These are phyloP conservation scores for Penicillium italicum DNA, from an alignment of 2,329 filamentous ascomycete genomes.

Conservation along the genomic window DNA sequence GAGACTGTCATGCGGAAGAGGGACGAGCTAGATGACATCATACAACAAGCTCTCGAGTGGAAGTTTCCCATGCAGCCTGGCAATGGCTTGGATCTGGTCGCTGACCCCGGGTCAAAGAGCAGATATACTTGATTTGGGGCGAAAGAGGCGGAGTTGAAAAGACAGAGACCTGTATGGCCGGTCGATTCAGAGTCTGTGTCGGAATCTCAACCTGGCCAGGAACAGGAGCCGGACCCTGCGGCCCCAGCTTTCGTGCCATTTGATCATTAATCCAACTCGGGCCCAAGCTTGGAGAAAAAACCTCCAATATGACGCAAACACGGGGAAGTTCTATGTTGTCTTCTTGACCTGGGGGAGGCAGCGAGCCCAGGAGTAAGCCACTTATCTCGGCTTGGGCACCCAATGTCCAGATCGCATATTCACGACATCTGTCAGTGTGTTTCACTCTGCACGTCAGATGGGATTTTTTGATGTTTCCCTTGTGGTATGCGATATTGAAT, in stretches of 20 bases:
- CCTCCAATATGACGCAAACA: not conserved
- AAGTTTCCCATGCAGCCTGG: conserved; percentile 5
- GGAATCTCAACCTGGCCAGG: not conserved
- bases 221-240: not conserved
- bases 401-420: not conserved
- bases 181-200: not conserved
- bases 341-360: conserved; percentile 2
- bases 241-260: not conserved
- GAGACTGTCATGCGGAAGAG: conserved; percentile 26
- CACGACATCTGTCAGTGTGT: too few relatives aligned
- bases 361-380: not conserved
- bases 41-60: conserved; percentile 23
- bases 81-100: not conserved
- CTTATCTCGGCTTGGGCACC: not conserved
- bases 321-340: not conserved
- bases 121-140: conserved; percentile 1
- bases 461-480: not conserved
- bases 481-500: not conserved
- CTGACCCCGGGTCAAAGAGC: not conserved
- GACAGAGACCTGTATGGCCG: not conserved
- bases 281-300: too few relatives aligned
- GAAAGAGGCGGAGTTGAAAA: not conserved
- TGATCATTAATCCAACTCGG: not conserved
- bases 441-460: not conserved
- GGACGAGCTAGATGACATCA: conserved; percentile 23